phyloP scores from a whole-genome alignment of 768 basidiomycete species.

The Tubosaeta brunneosetosa region DNA sequence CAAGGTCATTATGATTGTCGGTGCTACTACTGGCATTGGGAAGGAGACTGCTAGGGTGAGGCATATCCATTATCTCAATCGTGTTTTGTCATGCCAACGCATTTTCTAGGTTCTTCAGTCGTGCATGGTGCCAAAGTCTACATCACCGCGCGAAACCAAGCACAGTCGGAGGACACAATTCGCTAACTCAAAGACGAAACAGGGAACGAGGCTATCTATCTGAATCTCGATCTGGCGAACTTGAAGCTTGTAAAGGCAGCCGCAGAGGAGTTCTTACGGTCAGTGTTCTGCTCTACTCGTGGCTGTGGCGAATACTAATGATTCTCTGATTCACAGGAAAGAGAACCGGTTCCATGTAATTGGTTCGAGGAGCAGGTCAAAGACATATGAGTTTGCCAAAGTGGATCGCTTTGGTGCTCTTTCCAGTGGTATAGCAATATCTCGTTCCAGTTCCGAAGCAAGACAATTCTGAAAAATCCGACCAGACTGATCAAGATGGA shows the following conservation, averaged over 20 bases:
- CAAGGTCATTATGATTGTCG: conserved; percentile 34
- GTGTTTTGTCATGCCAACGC: neutral
- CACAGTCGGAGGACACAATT: conserved; percentile 27
- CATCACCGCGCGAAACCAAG: conserved; percentile 27
- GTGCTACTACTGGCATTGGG: conserved; percentile 31
- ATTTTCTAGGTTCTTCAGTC: conserved; percentile 17
- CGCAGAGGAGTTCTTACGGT: conserved; percentile 31
- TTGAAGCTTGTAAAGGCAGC: conserved; percentile 31
- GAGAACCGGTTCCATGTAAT: conserved; percentile 44
- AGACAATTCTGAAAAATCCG: too few relatives aligned
- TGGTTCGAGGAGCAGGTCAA: conserved; percentile 46
- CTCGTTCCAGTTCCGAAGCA: too few relatives aligned
- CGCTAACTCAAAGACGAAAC: conserved; percentile 28
- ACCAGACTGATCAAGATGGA: too few relatives aligned
- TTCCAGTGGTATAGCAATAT: too few relatives aligned
- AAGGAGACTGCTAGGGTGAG: conserved; percentile 22
- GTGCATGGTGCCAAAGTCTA: too few relatives aligned
- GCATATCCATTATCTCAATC: too few relatives aligned
- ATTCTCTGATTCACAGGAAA: conserved; percentile 26
- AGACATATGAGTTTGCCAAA: conserved; percentile 2
- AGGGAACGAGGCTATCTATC: conserved; percentile 29
- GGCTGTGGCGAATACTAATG: neutral
- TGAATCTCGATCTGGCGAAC: conserved; percentile 37
- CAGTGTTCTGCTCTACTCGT: neutral
- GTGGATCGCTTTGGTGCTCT: neutral